Evolutionary conservation across 495 filamentous ascomycete genomes (phyloP), one percentile per base, ranked within the genome.

Genomic region (Annulohypoxylon nitens): DNA sequence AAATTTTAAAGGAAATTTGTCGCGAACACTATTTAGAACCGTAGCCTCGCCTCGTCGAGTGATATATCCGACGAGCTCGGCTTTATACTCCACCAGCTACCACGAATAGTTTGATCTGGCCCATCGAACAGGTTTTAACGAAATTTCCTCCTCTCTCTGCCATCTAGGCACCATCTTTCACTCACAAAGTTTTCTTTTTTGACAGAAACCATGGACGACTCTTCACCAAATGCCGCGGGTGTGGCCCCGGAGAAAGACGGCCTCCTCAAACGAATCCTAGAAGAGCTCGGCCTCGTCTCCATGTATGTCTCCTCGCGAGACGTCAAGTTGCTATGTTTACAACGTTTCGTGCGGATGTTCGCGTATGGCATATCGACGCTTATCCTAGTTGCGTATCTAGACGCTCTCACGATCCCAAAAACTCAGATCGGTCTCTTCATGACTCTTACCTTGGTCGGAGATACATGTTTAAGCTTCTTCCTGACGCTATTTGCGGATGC

Each of bases 391-490:
- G 79, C 82, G 37, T 85, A 84, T 67, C 80, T 97, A 37, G 84
- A 86, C 11, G 87, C 86, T 2, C 81, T 97, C 2, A 79, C 81
- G 4, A 87, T 91, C 62, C 83, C 90, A 3, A 91, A 94, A 78
- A 81, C 86, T 4, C 83, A 82, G 16, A 95, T 94, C 60, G 94
- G 94, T 6, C 83, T 95, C 4, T 97, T 97, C 80, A 97, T 97
- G 93, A 94, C 91, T 0, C 78, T 97, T 48, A 97, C 94, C 0
- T 83, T 97, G 61, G 80, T 90, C 33, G 94, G 94, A 4, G 94
- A 97, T 81, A 90, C 92, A 0, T 77, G 89, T 1, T 89, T 97
- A 37, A 93, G 91, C 43, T 87, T 96, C 26, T 67, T 91, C 12
- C 83, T 97, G 4, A 95, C 94, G 0, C 81, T 95, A 0, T 88